Evolutionary conservation across 371 early-diverging fungal genomes (phyloP), one percentile per base, ranked within the genome.

Genomic region (Spiromyces aspiralis): DNA sequence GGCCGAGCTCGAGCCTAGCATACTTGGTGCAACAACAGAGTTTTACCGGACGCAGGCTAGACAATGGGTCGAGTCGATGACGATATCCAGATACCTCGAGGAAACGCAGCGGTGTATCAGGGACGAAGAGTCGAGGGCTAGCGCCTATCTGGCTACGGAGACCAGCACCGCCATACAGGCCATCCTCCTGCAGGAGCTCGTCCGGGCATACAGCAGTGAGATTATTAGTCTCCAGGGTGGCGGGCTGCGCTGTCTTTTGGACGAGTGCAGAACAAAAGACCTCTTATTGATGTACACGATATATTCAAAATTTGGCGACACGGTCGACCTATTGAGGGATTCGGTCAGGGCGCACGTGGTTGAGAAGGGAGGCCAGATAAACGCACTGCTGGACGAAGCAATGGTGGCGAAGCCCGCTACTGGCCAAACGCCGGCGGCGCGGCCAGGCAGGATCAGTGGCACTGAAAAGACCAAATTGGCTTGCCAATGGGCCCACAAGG

Each of bases 1-100:
- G 2, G 65, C 72, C 1, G 81, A 80, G 51, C 84, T 94, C 54
- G 91, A 65, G 50, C 54, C 54, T n/a, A 54, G 52, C 43, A 41
- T 65, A 28, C 47, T 60, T 0, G 23, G 45, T 6, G 66, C 57
- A 21, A 44, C 66, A 2, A 46, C 43, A 1, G 41, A 47, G 12
- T 50, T 45, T 26, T 65, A 64, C 35, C 26, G 12, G 2, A 35
- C 23, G 2, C n/a, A 46, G 12, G 60, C 64, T 3, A 48, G 25
- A 3, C 21, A 25, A 19, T 54, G 63, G 1, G 48, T 65, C 3
- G 27, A 28, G 12, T 45, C 53, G 23, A 25, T 57, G 44, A 50
- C 57, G 26, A 52, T 61, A 1, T 47, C 64, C 21, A 62, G 54
- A 27, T 64, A 64, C 12, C 47, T 43, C 16, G 16, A 35, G 6